These are phyloP conservation scores for Pisolithus albus DNA, from an alignment of 768 basidiomycete species.

Conservation along the genomic window DNA sequence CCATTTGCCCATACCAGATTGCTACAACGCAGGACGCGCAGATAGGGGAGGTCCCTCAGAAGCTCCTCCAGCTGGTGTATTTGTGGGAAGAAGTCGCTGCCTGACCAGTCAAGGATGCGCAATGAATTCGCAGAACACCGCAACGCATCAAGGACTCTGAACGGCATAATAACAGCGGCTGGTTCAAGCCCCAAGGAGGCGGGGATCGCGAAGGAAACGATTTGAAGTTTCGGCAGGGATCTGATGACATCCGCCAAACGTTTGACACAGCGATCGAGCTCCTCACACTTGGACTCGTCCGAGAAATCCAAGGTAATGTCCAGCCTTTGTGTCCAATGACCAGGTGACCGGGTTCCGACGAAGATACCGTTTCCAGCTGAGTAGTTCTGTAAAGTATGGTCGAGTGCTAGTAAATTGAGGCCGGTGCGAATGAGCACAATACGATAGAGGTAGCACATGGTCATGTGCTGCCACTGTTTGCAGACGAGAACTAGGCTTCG, in stretches of 20 bases:
- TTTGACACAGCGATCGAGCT: neutral
- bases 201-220: slow-evolving; percentile 13
- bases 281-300: neutral
- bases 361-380: slow-evolving; percentile 7
- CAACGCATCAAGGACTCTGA: slow-evolving; percentile 12
- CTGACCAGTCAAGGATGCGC: slow-evolving; percentile 16
- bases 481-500: slow-evolving; percentile 24
- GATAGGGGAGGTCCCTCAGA: slow-evolving; percentile 8
- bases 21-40: too few relatives aligned
- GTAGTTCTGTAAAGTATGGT: slow-evolving; percentile 7
- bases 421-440: slow-evolving; percentile 16
- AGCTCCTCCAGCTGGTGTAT: neutral
- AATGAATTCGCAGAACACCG: slow-evolving; percentile 11
- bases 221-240: slow-evolving; percentile 12
- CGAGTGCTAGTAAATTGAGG: slow-evolving; percentile 17
- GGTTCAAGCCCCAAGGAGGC: neutral
- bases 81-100: neutral
- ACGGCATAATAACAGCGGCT: neutral
- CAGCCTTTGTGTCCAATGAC: slow-evolving; percentile 11
- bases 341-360: neutral
- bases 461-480: slow-evolving; percentile 22
- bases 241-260: slow-evolving; percentile 10
- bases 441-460: slow-evolving; percentile 17
- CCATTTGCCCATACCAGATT: too few relatives aligned
- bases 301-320: slow-evolving; percentile 19